Evolutionary conservation across 106 monocot species (phyloP), one percentile per base, ranked within the genome.

Genomic region (Apostasia shenzhenica): DNA sequence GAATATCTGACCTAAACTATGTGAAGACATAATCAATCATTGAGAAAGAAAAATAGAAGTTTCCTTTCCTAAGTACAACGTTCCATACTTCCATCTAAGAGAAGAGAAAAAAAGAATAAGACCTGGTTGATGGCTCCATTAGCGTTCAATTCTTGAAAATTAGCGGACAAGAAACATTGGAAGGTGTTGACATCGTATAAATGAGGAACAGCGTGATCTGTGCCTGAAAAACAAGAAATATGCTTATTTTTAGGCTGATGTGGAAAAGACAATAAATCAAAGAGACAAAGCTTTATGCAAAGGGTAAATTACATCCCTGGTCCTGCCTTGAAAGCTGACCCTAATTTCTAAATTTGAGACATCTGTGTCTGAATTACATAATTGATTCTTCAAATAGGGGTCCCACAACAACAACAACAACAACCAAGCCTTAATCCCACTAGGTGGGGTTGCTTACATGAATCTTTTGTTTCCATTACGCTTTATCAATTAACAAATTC

Each of bases 141-240:
- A 41, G 67, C 48, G 59, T 79, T 85, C 69, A 79, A 67, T 6
- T 85, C 80, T 76, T 84, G 85, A 38, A 64, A 61, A 79, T 86
- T 79, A 49, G 88, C 79, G 58, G 91, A 78, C 72, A 95, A 77
- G 84, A 84, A 95, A 70, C 95, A 95, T 65, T 88, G 83, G 78
- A 95, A 95, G 66, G 95, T 95, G 71, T 88, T 91, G 43, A 95
- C 61, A 86, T 95, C 95, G 78, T 95, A 95, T 43, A 95, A 67
- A 79, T 91, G 95, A 48, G 95, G 79, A 68, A 95, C 75, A 56
- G 76, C 78, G 82, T 91, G 95, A 82, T 95, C 95, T 6, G 91
- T 95, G 41, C 95, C 95, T 95, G 85, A 42, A 76, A 26, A 59
- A 40, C 6, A 53, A 42, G 11, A 65, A 48, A 43, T 46, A 54